These are phyloP conservation scores for Lentinula sp. DNA, from an alignment of 768 basidiomycete species.

Conservation along the genomic window DNA sequence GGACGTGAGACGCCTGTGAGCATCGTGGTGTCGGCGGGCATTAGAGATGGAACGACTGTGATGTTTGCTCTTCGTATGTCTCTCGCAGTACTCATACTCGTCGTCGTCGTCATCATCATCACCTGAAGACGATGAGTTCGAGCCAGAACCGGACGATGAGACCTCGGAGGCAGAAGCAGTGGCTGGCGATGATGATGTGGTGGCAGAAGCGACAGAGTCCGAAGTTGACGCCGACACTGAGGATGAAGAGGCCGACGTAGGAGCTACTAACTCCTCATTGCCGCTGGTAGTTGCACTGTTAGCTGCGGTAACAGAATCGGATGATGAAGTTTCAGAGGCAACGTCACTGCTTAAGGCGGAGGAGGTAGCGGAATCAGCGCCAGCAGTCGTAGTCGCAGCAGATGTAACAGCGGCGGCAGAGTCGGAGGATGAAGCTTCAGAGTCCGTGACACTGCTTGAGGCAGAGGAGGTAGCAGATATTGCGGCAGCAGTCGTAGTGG, in stretches of 20 bases:
- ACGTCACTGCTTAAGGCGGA: too few relatives aligned
- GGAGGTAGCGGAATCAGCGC: not conserved
- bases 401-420: not conserved
- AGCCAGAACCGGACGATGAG: slow-evolving; percentile 13
- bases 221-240: not conserved
- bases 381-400: not conserved
- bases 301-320: slow-evolving; percentile 7
- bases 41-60: not conserved
- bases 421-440: slow-evolving; percentile 13
- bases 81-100: not conserved
- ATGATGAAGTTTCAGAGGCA: too few relatives aligned
- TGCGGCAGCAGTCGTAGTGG: slow-evolving; percentile 18
- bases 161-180: slow-evolving; percentile 7
- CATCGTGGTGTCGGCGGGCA: not conserved
- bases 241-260: not conserved
- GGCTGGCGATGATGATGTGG: not conserved
- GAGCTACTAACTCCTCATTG: not conserved
- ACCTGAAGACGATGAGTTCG: slow-evolving; percentile 9
- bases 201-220: not conserved
- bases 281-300: not conserved
- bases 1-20: not conserved
- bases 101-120: slow-evolving; percentile 3
- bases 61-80: not conserved
- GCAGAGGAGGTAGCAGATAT: slow-evolving; percentile 27
- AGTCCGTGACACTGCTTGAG: slow-evolving; percentile 1